Evolutionary conservation across 2,329 filamentous ascomycete genomes (phyloP), one percentile per base, ranked within the genome.

Genomic region (Paramyrothecium sp.): DNA sequence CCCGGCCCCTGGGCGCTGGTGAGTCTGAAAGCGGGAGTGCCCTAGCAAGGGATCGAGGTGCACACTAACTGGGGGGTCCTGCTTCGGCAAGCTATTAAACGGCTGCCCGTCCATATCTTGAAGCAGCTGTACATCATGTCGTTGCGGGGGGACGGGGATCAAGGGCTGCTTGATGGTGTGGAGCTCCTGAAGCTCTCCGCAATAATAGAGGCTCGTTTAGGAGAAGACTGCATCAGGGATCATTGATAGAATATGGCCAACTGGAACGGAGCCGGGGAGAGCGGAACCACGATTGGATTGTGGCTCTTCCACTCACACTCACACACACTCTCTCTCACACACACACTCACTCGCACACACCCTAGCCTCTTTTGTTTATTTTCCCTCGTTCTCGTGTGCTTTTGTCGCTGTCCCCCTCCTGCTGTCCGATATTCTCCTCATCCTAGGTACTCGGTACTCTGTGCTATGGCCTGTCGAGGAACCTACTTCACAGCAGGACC

Each of bases 191-290:
- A 17, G 38, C 38, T 19, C 38, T 44, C 38, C 38, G 38, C 38
- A 44, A 44, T 44, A 44, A 38, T 16, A 44, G n/a, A 19, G n/a
- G 54, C 53, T 59, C 54, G 52, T 13, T 20, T 60, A 33, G 41
- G 49, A 47, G 53, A 41, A 44, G 49, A 48, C 38, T 41, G 41
- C 22, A 51, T 23, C 51, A 56, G 26, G 55, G 51, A 56, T 56
- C 10, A 41, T 23, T 11, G 46, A 50, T 13, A 50, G 38, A 44
- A 19, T 19, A 44, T 59, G 56, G 49, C 59, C 59, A 60, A 59
- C 59, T 58, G 59, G 59, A 60, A 58, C 51, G 52, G 51, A 60
- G 56, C 56, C 56, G 58, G 53, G 54, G 51, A 59, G 56, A 51
- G 58, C 38, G 58, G 55, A 59, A 56, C 58, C 55, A 53, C 56